Base-by-base conservation (phyloP, 2,329 filamentous ascomycete species). In the Phialophora tarda region DNA sequence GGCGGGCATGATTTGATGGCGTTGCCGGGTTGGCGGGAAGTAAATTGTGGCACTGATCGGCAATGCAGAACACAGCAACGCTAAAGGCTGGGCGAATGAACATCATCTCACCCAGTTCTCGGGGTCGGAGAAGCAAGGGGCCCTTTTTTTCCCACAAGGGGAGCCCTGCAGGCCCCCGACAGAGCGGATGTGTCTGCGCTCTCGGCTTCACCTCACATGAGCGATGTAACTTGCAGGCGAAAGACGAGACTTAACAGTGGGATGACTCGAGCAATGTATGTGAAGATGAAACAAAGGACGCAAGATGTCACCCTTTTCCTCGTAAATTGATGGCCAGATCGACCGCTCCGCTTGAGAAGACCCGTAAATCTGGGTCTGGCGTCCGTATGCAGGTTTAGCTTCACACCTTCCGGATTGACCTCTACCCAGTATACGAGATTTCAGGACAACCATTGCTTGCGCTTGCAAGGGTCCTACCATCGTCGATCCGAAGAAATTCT, bases 41-140 rank as follows among this genome's bases (percentile, higher is more conserved):
- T 23, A 47, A 44, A 30, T 48, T 48, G 57, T 59, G 57, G 57
- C 57, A 47, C 57, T 50, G 57, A 59, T 59, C 57, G 57, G 38
- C 57, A 59, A 59, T 47, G 57, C 57, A 59, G 41, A 59, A 50
- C 57, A 59, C 57, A 50, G 21, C 17, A 32, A 30, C 26, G 24
- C 41, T 48, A 23, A 59, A 10, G 41, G 21, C 24, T 44, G n/a
- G 57, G 47, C 57, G 57, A 59, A 59, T 59, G 17, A 48, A 30
- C 17, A 41, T 59, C 41, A n/a, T 26, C 10, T 12, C 17, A 50
- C 38, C 5, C 17, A 17, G 23, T 50, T 26, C 12, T 59, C 14
- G 24, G 44, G 21, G 47, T 50, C 41, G 41, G 17, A 44, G 17
- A 44, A 44, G 38, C 38, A 44, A n/a, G 38, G 38, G 38, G 17